These are phyloP conservation scores for Ambrosia hybrid DNA, from an alignment of 140 eudicot species.

Conservation along the genomic window DNA sequence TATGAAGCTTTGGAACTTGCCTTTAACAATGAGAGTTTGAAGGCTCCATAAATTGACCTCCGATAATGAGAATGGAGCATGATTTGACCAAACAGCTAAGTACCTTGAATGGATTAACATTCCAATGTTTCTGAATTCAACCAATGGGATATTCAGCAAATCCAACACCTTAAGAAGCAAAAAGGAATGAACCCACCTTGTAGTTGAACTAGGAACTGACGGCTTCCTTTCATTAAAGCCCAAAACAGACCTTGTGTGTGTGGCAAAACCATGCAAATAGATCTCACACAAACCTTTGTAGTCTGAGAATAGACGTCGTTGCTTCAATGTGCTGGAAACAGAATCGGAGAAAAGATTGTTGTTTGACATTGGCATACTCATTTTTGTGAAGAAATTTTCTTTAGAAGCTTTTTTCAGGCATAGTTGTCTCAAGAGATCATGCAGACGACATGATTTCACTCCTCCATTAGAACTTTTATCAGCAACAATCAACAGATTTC, in stretches of 20 bases:
- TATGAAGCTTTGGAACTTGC: neutral
- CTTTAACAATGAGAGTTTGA: neutral
- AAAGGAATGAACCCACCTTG: neutral
- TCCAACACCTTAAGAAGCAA: neutral
- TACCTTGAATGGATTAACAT: neutral
- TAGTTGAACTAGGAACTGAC: neutral
- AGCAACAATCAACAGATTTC: constrained; percentile 4
- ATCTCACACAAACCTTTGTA: neutral
- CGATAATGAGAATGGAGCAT: no score
- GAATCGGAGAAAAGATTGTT: neutral
- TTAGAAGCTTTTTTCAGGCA: constrained; percentile 16
- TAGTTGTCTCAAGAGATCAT: constrained; percentile 15
- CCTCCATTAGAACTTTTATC: neutral
- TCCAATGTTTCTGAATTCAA: no score
- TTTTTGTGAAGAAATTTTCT: constrained; percentile 1
- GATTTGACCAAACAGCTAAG: neutral
- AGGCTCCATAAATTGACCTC: neutral
- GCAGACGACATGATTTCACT: constrained; percentile 2
- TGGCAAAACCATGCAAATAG: neutral
- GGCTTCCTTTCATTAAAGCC: neutral
- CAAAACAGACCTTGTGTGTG: neutral
- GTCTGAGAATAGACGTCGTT: neutral
- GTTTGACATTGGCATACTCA: neutral
- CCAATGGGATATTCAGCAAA: neutral
- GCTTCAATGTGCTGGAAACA: neutral